Conservation (phyloP, 768 basidiomycete species). For the Porphyrellus cyaneotinctus region DNA sequence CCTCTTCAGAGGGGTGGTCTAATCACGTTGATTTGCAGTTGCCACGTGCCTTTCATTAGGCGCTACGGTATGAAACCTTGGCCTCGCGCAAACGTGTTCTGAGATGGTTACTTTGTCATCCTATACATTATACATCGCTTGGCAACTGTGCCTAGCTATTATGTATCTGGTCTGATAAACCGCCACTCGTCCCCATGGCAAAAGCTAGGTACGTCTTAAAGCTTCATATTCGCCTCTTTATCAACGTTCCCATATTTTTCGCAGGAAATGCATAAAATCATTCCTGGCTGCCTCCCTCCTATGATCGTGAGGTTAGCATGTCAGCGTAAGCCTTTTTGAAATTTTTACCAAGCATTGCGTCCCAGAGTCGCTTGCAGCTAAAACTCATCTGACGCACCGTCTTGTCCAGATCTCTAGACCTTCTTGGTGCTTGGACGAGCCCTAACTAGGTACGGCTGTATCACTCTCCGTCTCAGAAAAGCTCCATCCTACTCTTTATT, state of each 20-base stretch:
- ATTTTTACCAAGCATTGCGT: too few relatives aligned
- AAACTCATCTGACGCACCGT: too few relatives aligned
- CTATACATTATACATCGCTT: not conserved
- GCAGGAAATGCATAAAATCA: not conserved
- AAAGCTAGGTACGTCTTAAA: not conserved
- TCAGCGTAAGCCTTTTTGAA: not conserved
- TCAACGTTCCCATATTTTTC: not conserved
- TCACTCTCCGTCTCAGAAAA: too few relatives aligned
- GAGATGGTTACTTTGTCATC: not conserved
- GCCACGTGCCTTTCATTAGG: conserved; percentile 8
- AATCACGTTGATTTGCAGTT: conserved; percentile 6
- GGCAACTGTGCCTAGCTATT: not conserved
- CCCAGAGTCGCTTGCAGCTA: too few relatives aligned
- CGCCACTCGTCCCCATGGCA: not conserved
- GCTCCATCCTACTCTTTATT: not conserved
- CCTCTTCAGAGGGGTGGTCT: not conserved
- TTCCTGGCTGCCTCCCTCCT: not conserved
- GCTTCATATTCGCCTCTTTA: not conserved
- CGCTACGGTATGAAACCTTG: not conserved
- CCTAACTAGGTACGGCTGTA: not conserved
- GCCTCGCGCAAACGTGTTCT: not conserved
- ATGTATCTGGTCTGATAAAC: not conserved
- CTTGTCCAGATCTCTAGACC: not conserved
- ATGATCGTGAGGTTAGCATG: not conserved
- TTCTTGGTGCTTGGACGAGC: not conserved